Base-by-base conservation (phyloP, 106 monocot genomes). In the Apostasia ramifera region DNA sequence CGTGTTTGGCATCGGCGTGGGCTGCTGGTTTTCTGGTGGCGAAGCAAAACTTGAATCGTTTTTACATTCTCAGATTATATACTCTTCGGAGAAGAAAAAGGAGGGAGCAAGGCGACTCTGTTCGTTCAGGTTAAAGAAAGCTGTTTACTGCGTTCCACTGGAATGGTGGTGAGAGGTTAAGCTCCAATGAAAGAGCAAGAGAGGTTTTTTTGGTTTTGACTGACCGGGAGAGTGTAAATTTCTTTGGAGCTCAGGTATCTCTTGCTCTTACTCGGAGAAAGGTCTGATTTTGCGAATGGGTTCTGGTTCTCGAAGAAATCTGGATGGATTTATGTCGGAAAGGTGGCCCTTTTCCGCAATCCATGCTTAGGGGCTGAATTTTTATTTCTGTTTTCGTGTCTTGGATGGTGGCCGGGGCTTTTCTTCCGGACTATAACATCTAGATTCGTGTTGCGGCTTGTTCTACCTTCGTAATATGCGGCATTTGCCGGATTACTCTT, bases 271-370 rank as follows among this genome's bases (percentile, higher is more conserved):
- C 46, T 26, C 13, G 53, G 45, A 61, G 13, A 58, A 46, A 50
- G 11, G 59, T 74, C 67, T 69, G 80, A 69, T 76, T 73, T 76
- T 79, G 79, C 64, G 40, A 73, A 70, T 78, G 66, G 77, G 74
- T 66, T 70, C 51, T 69, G 55, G 55, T 57, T 75, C 50, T 44
- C 44, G 55, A 66, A 70, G 73, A 8, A 57, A 50, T 79, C 8
- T 61, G 43, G 60, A 8, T 53, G 66, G 46, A 56, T 44, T 56
- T 38, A 45, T 6, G 56, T 40, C 13, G 53, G 53, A 60, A 66
- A 74, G 64, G 44, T 60, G 63, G 38, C 57, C 67, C 66, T 70
- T 74, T 71, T 66, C 62, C 38, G 46, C 11, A 47, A 58, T 70
- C 50, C 57, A 41, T 10, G 56, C 47, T 62, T n/a, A 62, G 51